Evolutionary conservation across 2,329 filamentous ascomycete genomes (phyloP).

Genomic region (Aspergillus quadrilineatus): DNA sequence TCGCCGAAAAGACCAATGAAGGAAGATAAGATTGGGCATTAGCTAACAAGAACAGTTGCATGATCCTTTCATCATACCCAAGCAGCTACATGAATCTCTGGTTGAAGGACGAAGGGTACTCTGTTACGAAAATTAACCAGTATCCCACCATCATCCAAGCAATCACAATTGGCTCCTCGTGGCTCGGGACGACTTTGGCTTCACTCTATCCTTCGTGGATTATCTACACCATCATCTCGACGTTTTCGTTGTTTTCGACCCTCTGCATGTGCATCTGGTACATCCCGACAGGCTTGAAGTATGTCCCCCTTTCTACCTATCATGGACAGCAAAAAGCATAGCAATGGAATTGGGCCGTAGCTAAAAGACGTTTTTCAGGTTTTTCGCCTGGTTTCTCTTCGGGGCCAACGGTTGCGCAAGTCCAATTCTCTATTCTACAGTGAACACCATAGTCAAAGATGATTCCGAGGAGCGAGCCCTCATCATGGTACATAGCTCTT

Average conservation of each 20-base stretch:
- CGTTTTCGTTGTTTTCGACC: constrained; percentile 45
- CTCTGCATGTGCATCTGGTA: constrained; percentile 52
- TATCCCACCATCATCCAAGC: constrained; percentile 51
- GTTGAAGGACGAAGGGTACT: constrained; percentile 52
- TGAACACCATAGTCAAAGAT: constrained; percentile 45
- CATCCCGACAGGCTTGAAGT: constrained; percentile 52
- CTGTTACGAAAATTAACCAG: constrained; percentile 51
- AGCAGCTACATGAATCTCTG: constrained; percentile 53
- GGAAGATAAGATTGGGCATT: not conserved
- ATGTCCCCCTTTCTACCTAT: constrained; percentile 4
- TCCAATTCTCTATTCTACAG: constrained; percentile 47
- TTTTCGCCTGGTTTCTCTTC: constrained; percentile 47
- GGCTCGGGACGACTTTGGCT: constrained; percentile 52
- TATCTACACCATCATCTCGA: constrained; percentile 46
- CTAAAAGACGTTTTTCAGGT: constrained; percentile 22
- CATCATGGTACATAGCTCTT: constrained; percentile 22
- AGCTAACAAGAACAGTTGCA: constrained; percentile 33
- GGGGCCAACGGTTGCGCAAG: constrained; percentile 41
- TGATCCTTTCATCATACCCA: constrained; percentile 50
- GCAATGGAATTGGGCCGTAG: too few species aligned
- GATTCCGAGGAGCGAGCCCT: constrained; percentile 43
- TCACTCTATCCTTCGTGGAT: constrained; percentile 53
- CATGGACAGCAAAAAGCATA: too few species aligned
- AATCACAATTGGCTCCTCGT: constrained; percentile 51
- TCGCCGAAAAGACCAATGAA: not conserved